Evolutionary conservation across 1,139 yeast genomes (phyloP).

Genomic region (Petasospora fabianii): DNA sequence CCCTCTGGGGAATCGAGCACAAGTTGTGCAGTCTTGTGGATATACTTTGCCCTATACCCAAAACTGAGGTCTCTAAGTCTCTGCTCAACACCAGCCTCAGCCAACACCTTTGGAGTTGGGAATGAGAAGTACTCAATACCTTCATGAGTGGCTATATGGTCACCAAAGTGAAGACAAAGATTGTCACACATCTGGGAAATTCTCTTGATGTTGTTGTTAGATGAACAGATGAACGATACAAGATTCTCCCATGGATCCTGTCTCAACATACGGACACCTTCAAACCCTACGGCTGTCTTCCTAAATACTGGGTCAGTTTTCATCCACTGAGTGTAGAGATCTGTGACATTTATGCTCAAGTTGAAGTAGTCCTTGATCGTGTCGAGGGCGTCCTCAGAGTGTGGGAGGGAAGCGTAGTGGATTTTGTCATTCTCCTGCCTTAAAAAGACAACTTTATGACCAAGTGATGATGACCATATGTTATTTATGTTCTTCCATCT

Average conservation of each 20-base stretch:
- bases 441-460: slow-evolving; percentile 47
- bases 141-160: slow-evolving; percentile 49
- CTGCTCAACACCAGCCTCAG: slow-evolving; percentile 38
- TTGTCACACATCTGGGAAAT: slow-evolving; percentile 91
- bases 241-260: slow-evolving; percentile 98
- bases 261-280: slow-evolving; percentile 77
- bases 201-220: slow-evolving; percentile 92
- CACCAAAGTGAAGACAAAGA: slow-evolving; percentile 71
- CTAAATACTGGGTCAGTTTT: slow-evolving; percentile 47
- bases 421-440: slow-evolving; percentile 39
- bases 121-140: slow-evolving; percentile 66
- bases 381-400: slow-evolving; percentile 34
- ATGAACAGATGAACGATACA: slow-evolving; percentile 85
- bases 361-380: slow-evolving; percentile 65
- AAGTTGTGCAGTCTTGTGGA: slow-evolving; percentile 67
- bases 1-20: slow-evolving; percentile 36
- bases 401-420: slow-evolving; percentile 19
- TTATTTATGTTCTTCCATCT: slow-evolving; percentile 60
- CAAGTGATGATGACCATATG: slow-evolving; percentile 57
- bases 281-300: slow-evolving; percentile 36
- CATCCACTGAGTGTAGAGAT: slow-evolving; percentile 62
- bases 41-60: slow-evolving; percentile 91
- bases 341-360: slow-evolving; percentile 49
- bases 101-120: slow-evolving; percentile 58
- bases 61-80: slow-evolving; percentile 52